A percentile compares a stretch with the other conserved stretches of the same genome.
Evolutionary conservation across 371 early-diverging fungal genomes (phyloP).

Genomic region (Mortierella sp.): DNA sequence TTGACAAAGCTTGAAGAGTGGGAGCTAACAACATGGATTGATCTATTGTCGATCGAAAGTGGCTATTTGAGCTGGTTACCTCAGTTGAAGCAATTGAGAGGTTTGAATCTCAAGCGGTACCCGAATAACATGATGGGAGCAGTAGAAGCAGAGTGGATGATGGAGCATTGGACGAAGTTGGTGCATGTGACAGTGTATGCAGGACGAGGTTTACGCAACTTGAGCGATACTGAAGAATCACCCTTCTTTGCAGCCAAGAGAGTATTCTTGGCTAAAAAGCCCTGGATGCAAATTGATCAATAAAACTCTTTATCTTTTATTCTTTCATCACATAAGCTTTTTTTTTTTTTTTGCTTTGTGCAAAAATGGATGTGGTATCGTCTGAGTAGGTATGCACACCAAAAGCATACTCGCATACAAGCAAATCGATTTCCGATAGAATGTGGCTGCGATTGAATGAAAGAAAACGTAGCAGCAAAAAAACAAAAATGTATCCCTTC

Average conservation of each 20-base stretch:
- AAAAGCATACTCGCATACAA: no score
- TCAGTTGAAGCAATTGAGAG: background rate
- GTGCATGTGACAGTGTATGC: background rate
- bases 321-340: background rate
- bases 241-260: background rate
- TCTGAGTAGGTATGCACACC: no score
- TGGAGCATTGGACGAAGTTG: conserved; percentile 9
- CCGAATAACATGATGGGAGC: background rate
- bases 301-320: no score
- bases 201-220: background rate
- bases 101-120: background rate
- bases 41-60: background rate
- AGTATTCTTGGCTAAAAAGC: background rate
- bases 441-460: no score
- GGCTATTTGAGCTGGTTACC: conserved; percentile 1
- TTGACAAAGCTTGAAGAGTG: conserved; percentile 11
- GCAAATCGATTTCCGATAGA: no score
- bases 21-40: background rate
- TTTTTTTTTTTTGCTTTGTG: background rate
- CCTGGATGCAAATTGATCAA: background rate
- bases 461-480: no score
- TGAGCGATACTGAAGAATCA: background rate
- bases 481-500: no score
- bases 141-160: conserved; percentile 14
- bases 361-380: no score